A percentile compares a stretch with the other conserved stretches of the same genome.
These are phyloP conservation scores for Aspergillus bombycis DNA, from an alignment of 2,329 filamentous ascomycete genomes.

Conservation along the genomic window DNA sequence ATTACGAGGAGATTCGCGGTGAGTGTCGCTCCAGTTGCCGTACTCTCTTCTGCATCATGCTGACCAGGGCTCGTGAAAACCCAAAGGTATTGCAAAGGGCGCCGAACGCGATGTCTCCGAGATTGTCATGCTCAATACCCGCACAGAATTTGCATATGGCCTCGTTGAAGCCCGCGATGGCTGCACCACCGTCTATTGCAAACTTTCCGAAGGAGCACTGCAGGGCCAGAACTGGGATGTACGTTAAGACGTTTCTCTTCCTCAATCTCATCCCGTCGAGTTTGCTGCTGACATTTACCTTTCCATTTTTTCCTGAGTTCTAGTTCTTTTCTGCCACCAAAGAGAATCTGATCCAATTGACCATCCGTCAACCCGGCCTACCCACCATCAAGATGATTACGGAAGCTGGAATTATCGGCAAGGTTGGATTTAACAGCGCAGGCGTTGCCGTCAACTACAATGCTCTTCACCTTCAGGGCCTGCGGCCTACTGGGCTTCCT, in stretches of 20 bases:
- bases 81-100: neutral
- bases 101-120: neutral
- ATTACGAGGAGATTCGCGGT: neutral
- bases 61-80: neutral
- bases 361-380: slow-evolving; percentile 24
- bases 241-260: neutral
- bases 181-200: neutral
- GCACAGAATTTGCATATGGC: neutral
- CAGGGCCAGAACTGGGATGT: neutral
- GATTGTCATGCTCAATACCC: neutral
- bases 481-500: slow-evolving; percentile 52
- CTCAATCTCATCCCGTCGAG: neutral
- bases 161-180: neutral
- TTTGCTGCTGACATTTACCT: neutral
- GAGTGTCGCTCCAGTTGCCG: neutral
- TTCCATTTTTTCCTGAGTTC: neutral
- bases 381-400: slow-evolving; percentile 59
- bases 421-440: slow-evolving; percentile 59
- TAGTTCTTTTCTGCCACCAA: neutral
- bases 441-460: slow-evolving; percentile 62
- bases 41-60: neutral
- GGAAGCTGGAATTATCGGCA: slow-evolving; percentile 61
- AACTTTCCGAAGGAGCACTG: neutral
- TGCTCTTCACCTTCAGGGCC: slow-evolving; percentile 56
- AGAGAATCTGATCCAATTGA: neutral